phyloP scores from a whole-genome alignment of 2,329 filamentous ascomycete genomes.

The Fusarium nematophilum region DNA sequence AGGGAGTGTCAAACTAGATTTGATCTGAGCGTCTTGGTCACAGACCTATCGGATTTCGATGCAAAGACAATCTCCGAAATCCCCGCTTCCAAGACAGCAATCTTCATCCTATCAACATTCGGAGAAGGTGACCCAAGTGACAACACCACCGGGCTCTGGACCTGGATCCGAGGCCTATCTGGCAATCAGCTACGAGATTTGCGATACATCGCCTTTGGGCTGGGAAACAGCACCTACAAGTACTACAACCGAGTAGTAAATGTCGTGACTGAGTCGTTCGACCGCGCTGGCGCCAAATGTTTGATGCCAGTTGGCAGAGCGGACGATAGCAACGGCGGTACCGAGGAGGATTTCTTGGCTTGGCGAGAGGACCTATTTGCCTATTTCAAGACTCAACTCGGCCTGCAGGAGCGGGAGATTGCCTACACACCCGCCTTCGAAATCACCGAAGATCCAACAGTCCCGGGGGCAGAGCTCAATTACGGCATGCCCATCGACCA shows the following conservation, averaged over 20 bases:
- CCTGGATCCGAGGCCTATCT: constrained; percentile 38
- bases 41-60: constrained; percentile 61
- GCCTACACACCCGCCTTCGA: constrained; percentile 35
- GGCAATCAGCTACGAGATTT: constrained; percentile 36
- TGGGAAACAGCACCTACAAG: constrained; percentile 54
- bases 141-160: constrained; percentile 48
- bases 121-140: constrained; percentile 56
- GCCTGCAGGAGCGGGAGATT: constrained; percentile 36
- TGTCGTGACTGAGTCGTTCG: constrained; percentile 39
- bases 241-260: constrained; percentile 52
- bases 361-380: constrained; percentile 49
- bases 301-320: constrained; percentile 45
- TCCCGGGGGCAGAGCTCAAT: constrained; percentile 35
- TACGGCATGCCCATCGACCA: constrained; percentile 37
- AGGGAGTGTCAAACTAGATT: constrained; percentile 92
- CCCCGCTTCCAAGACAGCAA: constrained; percentile 41
- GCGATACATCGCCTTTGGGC: constrained; percentile 51
- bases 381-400: constrained; percentile 30
- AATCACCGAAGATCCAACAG: constrained; percentile 36
- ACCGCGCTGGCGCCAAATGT: constrained; percentile 43
- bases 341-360: constrained; percentile 52
- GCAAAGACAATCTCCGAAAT: constrained; percentile 49
- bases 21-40: constrained; percentile 88
- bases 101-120: constrained; percentile 54
- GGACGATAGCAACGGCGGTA: constrained; percentile 47